A percentile compares a stretch with the other conserved stretches of the same genome.
phyloP scores from a whole-genome alignment of 2,329 filamentous ascomycete species.

The Colletotrichum coccodes region DNA sequence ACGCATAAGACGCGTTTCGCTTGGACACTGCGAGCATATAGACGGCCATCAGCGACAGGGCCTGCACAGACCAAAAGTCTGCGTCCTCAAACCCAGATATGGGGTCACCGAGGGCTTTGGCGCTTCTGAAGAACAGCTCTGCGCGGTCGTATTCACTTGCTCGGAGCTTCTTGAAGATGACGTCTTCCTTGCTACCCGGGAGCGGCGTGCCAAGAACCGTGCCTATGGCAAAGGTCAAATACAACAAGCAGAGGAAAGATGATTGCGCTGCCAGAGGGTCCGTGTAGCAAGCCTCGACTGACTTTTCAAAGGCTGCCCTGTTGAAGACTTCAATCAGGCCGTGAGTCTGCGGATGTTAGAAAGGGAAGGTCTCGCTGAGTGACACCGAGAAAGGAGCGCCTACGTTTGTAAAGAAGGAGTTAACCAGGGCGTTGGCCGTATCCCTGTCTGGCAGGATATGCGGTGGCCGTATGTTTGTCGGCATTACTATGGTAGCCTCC shows the following conservation, averaged over 20 bases:
- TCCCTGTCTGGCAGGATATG: slow-evolving; percentile 65
- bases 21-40: slow-evolving; percentile 72
- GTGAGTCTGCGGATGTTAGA: slow-evolving; percentile 56
- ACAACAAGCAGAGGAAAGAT: slow-evolving; percentile 67
- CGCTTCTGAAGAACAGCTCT: slow-evolving; percentile 71
- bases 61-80: slow-evolving; percentile 73
- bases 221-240: slow-evolving; percentile 72
- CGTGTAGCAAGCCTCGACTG: slow-evolving; percentile 63
- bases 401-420: slow-evolving; percentile 71
- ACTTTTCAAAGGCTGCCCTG: slow-evolving; percentile 56
- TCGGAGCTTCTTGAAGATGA: slow-evolving; percentile 61
- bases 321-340: slow-evolving; percentile 71
- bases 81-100: slow-evolving; percentile 66
- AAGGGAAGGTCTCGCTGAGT: not conserved
- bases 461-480: slow-evolving; percentile 55
- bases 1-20: slow-evolving; percentile 70
- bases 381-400: slow-evolving; percentile 31
- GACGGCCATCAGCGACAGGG: slow-evolving; percentile 70
- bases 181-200: slow-evolving; percentile 59
- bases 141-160: slow-evolving; percentile 60
- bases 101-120: slow-evolving; percentile 60
- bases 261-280: slow-evolving; percentile 61
- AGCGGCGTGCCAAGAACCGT: slow-evolving; percentile 65
- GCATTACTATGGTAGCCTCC: slow-evolving; percentile 61
- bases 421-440: slow-evolving; percentile 63